A percentile compares a stretch with the other conserved stretches of the same genome.
Conservation (phyloP, 106 monocot species). For the Platanthera zijinensis region DNA sequence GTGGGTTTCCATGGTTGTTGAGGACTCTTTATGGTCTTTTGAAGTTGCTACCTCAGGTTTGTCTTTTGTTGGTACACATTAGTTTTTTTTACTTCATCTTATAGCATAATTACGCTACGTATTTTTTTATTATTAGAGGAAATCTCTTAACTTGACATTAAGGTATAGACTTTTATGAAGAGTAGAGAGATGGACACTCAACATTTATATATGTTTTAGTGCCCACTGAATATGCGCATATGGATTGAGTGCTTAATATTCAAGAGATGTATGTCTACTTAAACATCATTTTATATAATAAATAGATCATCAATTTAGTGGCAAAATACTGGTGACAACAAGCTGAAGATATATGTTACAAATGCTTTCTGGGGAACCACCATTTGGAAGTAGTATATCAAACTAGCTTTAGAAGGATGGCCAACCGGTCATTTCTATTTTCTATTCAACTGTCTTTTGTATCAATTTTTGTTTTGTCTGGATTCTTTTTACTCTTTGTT, state of each 20-base stretch:
- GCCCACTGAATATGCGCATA: background rate
- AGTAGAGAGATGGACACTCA: background rate
- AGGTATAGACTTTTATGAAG: background rate
- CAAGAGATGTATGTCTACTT: too few relatives aligned
- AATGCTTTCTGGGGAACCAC: too few relatives aligned
- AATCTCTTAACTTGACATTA: background rate
- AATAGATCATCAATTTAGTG: too few relatives aligned
- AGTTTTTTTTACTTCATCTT: background rate
- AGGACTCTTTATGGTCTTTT: conserved; percentile 7
- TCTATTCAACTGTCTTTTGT: too few relatives aligned
- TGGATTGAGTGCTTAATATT: background rate
- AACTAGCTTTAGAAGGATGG: too few relatives aligned
- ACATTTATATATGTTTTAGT: background rate
- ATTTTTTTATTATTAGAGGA: background rate
- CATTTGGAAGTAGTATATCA: too few relatives aligned
- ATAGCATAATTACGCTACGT: background rate
- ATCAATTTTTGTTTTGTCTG: too few relatives aligned
- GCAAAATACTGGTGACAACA: too few relatives aligned
- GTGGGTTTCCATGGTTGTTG: conserved; percentile 6
- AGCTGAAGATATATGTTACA: too few relatives aligned
- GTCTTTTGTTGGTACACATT: background rate
- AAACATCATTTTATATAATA: too few relatives aligned
- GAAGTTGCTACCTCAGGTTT: conserved; percentile 8
- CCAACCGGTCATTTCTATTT: too few relatives aligned
- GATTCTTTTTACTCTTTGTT: too few relatives aligned